Evolutionary conservation across 805 yeast genomes (phyloP).

Genomic region (Barnettozyma wickerhamii): DNA sequence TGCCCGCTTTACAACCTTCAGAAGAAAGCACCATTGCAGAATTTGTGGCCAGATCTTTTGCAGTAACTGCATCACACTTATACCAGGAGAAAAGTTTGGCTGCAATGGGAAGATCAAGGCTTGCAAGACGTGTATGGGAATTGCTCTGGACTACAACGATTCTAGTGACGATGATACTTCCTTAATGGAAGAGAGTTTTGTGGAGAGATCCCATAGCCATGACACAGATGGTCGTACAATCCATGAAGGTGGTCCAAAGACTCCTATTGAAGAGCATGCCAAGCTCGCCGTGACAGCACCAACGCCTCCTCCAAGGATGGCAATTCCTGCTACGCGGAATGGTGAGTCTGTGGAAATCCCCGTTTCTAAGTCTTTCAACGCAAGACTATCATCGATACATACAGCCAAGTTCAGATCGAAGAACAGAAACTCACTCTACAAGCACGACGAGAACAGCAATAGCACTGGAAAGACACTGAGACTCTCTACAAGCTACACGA

Average conservation of each 20-base stretch:
- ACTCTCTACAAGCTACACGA: conserved; percentile 5
- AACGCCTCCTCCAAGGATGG: conserved; percentile 64
- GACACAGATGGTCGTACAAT: conserved; percentile 18
- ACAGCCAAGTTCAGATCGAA: conserved; percentile 20
- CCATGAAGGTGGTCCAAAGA: conserved; percentile 16
- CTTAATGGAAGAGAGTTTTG: conserved; percentile 30
- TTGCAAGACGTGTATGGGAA: conserved; percentile 65
- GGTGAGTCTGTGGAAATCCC: conserved; percentile 80
- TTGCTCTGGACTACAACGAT: conserved; percentile 64
- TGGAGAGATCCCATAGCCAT: conserved; percentile 18
- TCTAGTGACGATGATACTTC: conserved; percentile 60
- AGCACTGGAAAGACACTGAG: conserved; percentile 1
- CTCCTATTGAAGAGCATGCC: conserved; percentile 18
- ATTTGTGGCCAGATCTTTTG: conserved; percentile 96
- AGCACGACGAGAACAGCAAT: neutral
- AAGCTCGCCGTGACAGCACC: conserved; percentile 33
- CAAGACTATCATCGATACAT: conserved; percentile 22
- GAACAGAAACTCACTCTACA: conserved; percentile 1
- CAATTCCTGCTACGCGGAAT: conserved; percentile 75
- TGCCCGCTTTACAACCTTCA: conserved; percentile 72
- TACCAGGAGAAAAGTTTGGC: conserved; percentile 62
- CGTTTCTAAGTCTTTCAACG: conserved; percentile 24
- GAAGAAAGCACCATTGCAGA: conserved; percentile 92
- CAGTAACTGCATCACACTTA: conserved; percentile 68
- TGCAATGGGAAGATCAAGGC: conserved; percentile 68